Evolutionary conservation across 2,329 filamentous ascomycete species (phyloP), one percentile per base, ranked within the genome.

Genomic region (Fusarium nematophilum): DNA sequence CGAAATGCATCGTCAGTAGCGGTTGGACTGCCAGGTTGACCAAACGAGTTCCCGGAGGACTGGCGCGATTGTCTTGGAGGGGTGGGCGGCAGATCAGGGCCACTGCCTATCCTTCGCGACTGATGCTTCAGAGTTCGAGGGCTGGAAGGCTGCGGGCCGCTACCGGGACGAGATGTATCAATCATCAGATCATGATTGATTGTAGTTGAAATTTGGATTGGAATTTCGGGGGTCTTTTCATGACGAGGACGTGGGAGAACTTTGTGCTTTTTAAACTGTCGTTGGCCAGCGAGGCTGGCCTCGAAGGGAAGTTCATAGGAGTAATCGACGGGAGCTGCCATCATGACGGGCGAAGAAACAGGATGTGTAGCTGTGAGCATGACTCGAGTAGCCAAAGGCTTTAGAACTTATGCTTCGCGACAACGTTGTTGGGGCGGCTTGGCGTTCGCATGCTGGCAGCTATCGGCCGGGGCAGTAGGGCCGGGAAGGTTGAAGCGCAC

Each of bases 21-120:
- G 11, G 75, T 75, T 30, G 78, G 77, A 54, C 73, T 83, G 7
- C 79, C 77, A 11, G 76, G 74, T 18, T 74, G 66, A 40, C 74
- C 77, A 9, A 81, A 79, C 37, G 81, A 78, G 64, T 75, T 81
- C 43, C 78, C 79, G 3, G 84, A 87, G 8, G 85, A 85, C 40
- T 81, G 82, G 55, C 83, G 81, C 34, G 85, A 87, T 66, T 86
- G 83, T 40, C 81, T 81, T 13, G 86, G 86, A 39, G 86, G 86
- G 21, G 86, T 89, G n/a, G 86, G 86, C 33, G 86, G 86, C 30
- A 83, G 75, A 62, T 81, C 80, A 14, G 81, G 81, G 2, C 81
- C 79, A 30, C 73, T 75, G 43, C 75, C 75, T 57, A 79, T 75
- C 34, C 75, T 76, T 48, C 73, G 75, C 38, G 76, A 68, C 50